Evolutionary conservation across 176 grass and related monocot genomes (phyloP).

Genomic region (Rhynchospora pubera): DNA sequence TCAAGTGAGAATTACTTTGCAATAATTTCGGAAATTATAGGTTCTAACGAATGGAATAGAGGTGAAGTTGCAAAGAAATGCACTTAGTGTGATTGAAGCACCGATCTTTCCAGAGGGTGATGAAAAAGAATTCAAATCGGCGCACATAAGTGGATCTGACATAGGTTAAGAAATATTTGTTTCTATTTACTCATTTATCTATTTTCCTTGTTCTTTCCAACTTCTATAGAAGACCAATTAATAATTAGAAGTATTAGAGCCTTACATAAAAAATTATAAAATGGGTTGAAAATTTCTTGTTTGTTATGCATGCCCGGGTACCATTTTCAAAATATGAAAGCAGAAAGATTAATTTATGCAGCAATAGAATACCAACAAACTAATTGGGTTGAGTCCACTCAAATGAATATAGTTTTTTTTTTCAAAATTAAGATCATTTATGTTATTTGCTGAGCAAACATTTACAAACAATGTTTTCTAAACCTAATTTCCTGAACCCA

Average conservation of each 20-base stretch:
- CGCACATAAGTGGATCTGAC: slow-evolving; percentile 26
- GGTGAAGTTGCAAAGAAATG: slow-evolving; percentile 70
- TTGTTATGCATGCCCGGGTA: neutral
- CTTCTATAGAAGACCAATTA: neutral
- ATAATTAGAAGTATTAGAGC: neutral
- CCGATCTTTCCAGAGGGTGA: slow-evolving; percentile 45
- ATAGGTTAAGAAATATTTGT: neutral
- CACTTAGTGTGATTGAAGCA: slow-evolving; percentile 60
- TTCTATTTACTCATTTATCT: neutral
- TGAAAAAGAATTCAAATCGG: slow-evolving; percentile 33
- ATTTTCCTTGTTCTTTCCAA: neutral
- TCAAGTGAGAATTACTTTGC: neutral
- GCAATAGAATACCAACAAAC: no score
- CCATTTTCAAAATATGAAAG: no score
- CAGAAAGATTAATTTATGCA: no score
- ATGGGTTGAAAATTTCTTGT: neutral
- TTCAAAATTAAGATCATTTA: neutral
- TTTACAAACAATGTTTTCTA: neutral
- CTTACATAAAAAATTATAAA: neutral
- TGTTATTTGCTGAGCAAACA: neutral
- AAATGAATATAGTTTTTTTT: neutral
- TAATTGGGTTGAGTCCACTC: no score
- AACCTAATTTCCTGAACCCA: neutral
- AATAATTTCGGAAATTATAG: slow-evolving; percentile 17
- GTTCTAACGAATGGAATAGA: slow-evolving; percentile 71